Conservation (phyloP, 768 basidiomycete species). For the Pleurotus citrinopileatus region DNA sequence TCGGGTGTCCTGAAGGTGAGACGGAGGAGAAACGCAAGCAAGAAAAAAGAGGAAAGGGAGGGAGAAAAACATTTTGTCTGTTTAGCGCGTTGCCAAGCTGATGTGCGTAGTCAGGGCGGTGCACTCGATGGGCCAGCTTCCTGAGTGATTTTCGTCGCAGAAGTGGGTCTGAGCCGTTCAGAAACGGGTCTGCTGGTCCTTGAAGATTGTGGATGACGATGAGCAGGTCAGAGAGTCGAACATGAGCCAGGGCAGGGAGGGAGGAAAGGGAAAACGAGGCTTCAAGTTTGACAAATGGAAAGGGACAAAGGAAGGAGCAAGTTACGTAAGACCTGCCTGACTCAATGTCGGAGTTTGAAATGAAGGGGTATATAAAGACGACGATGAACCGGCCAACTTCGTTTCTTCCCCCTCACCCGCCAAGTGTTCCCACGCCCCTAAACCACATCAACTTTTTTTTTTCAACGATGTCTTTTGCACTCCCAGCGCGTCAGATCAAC, state of each 20-base stretch:
- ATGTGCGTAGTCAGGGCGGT: slow-evolving; percentile 8
- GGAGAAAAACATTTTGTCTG: slow-evolving; percentile 8
- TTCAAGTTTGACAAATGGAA: slow-evolving; percentile 14
- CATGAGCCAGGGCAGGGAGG: neutral
- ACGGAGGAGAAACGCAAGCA: neutral
- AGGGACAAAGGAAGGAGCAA: slow-evolving; percentile 30
- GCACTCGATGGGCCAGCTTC: neutral
- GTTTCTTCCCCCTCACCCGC: slow-evolving; percentile 29
- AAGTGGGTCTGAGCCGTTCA: neutral
- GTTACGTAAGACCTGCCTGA: slow-evolving; percentile 43
- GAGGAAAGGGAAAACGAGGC: neutral
- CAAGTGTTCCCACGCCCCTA: slow-evolving; percentile 40
- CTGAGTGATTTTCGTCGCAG: neutral
- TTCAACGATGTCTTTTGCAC: slow-evolving; percentile 52
- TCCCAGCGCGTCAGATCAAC: slow-evolving; percentile 77
- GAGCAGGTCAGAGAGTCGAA: neutral
- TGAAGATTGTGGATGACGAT: neutral
- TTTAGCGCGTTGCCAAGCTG: slow-evolving; percentile 7
- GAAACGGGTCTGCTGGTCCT: neutral
- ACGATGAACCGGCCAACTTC: slow-evolving; percentile 22
- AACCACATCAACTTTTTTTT: slow-evolving; percentile 26
- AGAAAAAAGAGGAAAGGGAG: neutral
- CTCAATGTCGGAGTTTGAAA: slow-evolving; percentile 46
- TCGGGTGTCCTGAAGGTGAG: neutral
- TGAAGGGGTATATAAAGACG: slow-evolving; percentile 42